Percentiles rank a stretch among this genome's conserved stretches.
These are phyloP conservation scores for Eucalyptus erythrocorys DNA, from an alignment of 345 rosid species.

Conservation along the genomic window DNA sequence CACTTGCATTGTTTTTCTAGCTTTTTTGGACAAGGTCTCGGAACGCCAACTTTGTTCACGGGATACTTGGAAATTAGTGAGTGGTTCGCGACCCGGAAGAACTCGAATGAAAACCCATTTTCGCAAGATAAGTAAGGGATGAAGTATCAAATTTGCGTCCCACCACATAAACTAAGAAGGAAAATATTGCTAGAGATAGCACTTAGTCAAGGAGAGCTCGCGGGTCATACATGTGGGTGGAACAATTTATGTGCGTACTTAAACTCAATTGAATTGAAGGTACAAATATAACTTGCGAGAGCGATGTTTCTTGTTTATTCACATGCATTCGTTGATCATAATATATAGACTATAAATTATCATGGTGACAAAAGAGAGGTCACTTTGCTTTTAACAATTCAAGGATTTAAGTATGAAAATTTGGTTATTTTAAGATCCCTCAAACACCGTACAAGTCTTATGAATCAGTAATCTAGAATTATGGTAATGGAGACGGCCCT, in stretches of 20 bases:
- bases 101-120: neutral
- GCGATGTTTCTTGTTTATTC: neutral
- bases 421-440: accelerated
- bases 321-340: neutral
- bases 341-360: neutral
- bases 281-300: neutral
- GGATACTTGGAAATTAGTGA: neutral
- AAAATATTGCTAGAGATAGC: neutral
- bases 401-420: accelerated
- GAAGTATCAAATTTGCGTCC: neutral
- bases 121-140: neutral
- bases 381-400: neutral
- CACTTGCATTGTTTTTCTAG: neutral
- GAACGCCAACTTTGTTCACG: neutral
- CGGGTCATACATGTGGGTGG: neutral
- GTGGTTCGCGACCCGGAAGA: neutral
- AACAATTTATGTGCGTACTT: neutral
- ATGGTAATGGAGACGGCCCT: accelerated
- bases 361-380: neutral
- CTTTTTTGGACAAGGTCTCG: neutral
- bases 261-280: neutral
- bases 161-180: neutral
- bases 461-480: neutral
- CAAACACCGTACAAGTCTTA: neutral
- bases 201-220: neutral